Percentiles rank a stretch among this genome's conserved stretches.
Evolutionary conservation across 2,329 filamentous ascomycete genomes (phyloP).

Genomic region (Pseudofabraea citricarpa): DNA sequence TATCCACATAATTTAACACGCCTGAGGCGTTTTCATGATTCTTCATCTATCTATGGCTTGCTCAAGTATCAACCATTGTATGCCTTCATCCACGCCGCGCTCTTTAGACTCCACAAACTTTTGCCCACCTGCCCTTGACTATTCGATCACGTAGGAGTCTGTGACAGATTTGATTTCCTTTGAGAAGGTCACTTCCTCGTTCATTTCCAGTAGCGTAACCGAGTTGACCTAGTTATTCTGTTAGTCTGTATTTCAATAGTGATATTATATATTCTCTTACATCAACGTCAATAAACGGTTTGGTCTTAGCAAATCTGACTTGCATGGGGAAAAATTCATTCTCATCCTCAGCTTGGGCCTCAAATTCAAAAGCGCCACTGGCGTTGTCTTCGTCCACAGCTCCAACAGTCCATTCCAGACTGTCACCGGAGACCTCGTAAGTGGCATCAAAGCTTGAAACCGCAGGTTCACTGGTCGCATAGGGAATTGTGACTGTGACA

Average conservation of each 20-base stretch:
- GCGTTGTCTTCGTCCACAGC: constrained; percentile 76
- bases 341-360: constrained; percentile 81
- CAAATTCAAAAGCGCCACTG: constrained; percentile 90
- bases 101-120: constrained; percentile 15
- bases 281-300: constrained; percentile 87
- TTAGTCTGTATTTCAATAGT: constrained; percentile 19
- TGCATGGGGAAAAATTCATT: constrained; percentile 98
- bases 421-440: constrained; percentile 91
- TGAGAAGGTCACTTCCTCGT: constrained; percentile 75
- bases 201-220: constrained; percentile 68
- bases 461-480: constrained; percentile 75
- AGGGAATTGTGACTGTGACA: constrained; percentile 85
- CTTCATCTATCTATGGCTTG: constrained; percentile 8
- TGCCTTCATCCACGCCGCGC: constrained; percentile 18
- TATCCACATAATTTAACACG: too few relatives aligned
- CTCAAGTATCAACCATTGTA: constrained; percentile 7
- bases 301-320: constrained; percentile 79
- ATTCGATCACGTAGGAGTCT: constrained; percentile 73
- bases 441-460: constrained; percentile 91
- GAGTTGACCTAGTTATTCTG: constrained; percentile 50
- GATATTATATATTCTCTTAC: constrained; percentile 51
- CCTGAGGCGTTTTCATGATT: too few relatives aligned
- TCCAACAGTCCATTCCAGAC: constrained; percentile 90
- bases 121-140: constrained; percentile 29
- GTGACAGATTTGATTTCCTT: constrained; percentile 76